phyloP scores from a whole-genome alignment of 495 filamentous ascomycete genomes.

The Lophiotrema nucula region DNA sequence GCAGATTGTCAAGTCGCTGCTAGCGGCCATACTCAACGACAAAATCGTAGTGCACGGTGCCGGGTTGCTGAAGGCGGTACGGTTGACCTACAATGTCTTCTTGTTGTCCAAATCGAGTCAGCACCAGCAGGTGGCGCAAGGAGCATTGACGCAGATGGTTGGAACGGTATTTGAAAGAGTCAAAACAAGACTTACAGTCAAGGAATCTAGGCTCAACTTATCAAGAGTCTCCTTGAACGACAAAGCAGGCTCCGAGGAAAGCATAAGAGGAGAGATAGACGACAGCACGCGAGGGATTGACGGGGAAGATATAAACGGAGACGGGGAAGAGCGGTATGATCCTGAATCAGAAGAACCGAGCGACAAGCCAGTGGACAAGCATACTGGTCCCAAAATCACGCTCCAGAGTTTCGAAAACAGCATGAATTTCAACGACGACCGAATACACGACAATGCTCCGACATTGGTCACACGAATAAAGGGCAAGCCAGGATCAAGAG shows the following conservation, averaged over 20 bases:
- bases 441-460: slow-evolving; percentile 82
- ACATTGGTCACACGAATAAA: slow-evolving; percentile 88
- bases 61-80: slow-evolving; percentile 94
- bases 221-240: slow-evolving; percentile 44
- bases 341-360: slow-evolving; percentile 49
- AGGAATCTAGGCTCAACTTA: slow-evolving; percentile 65
- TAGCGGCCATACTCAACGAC: slow-evolving; percentile 95
- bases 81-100: slow-evolving; percentile 98
- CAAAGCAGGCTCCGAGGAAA: slow-evolving; percentile 40
- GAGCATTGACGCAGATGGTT: slow-evolving; percentile 97
- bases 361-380: slow-evolving; percentile 57
- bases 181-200: slow-evolving; percentile 79
- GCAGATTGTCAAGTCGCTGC: slow-evolving; percentile 94
- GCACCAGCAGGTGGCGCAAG: slow-evolving; percentile 96
- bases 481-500: slow-evolving; percentile 52
- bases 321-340: slow-evolving; percentile 31
- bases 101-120: slow-evolving; percentile 83
- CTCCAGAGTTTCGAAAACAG: slow-evolving; percentile 92
- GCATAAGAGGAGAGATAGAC: slow-evolving; percentile 35
- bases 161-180: slow-evolving; percentile 96
- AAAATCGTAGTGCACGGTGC: slow-evolving; percentile 98
- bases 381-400: slow-evolving; percentile 78
- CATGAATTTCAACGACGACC: slow-evolving; percentile 89
- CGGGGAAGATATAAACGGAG: slow-evolving; percentile 41
- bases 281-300: slow-evolving; percentile 38